Conservation (phyloP, 805 yeast genomes). For the Kurtzmaniella fragi region DNA sequence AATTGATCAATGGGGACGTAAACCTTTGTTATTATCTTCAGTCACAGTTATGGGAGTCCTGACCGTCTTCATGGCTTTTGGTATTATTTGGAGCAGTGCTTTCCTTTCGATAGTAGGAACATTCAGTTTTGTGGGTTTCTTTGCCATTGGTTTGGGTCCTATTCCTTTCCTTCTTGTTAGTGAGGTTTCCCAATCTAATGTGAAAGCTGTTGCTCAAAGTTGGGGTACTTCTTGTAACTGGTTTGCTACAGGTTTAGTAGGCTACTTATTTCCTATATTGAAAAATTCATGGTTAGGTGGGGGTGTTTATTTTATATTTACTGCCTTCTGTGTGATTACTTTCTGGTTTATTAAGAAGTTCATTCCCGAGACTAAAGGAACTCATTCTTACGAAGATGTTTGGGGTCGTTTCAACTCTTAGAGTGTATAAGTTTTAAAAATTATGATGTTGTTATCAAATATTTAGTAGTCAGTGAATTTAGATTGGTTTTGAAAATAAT, state of each 20-base stretch:
- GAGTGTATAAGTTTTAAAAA: no score
- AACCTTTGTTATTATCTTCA: constrained; percentile 63
- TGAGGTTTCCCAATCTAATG: constrained; percentile 80
- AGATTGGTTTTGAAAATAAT: no score
- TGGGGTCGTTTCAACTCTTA: constrained; percentile 39
- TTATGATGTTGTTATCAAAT: no score
- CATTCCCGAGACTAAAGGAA: constrained; percentile 79
- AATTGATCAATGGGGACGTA: constrained; percentile 73
- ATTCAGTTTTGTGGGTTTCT: constrained; percentile 70
- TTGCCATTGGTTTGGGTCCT: constrained; percentile 93
- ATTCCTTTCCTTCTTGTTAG: constrained; percentile 87
- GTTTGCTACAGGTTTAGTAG: constrained; percentile 82
- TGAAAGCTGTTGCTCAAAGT: constrained; percentile 84
- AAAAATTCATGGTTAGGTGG: constrained; percentile 63
- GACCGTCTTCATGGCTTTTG: constrained; percentile 59
- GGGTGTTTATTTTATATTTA: constrained; percentile 69
- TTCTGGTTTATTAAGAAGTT: constrained; percentile 39
- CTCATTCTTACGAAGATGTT: constrained; percentile 55
- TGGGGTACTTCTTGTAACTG: constrained; percentile 90
- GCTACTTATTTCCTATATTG: constrained; percentile 73
- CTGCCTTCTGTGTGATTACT: constrained; percentile 49
- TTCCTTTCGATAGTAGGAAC: constrained; percentile 57
- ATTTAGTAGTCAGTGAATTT: no score
- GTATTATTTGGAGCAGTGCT: constrained; percentile 49
- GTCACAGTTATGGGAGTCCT: constrained; percentile 63